Base-by-base conservation (phyloP, 345 rosid species). In the Gossypium turneri region DNA sequence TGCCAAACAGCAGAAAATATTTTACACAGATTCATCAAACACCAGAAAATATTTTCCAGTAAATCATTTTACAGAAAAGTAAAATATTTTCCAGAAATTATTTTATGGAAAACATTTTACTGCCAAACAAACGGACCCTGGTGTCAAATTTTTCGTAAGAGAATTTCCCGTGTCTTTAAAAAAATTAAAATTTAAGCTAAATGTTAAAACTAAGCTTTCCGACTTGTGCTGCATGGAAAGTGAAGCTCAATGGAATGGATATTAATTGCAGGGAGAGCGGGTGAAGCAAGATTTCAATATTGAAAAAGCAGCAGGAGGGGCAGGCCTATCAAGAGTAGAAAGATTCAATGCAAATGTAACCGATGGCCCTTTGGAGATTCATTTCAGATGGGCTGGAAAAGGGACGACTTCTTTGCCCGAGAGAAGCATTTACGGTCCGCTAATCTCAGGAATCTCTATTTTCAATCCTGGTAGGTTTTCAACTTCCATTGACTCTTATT, bases 321-420 rank as follows among this genome's bases (percentile, higher is more conserved):
- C 15, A 10, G 82, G 74, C 47, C 86, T 57, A 72, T 74, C 65
- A 12, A 69, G 78, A 22, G 57, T 81, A 11, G 73, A 69, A 79
- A 17, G n/a, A 0, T 82, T 85, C 52, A 74, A n/a, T 4, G 81
- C 73, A 2, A 27, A 0, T 12, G 84, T 91, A 73, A 77, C 79
- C 0, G 13, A 81, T 27, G 24, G 61, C 38, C 84, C 83, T 13
- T 48, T 86, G 75, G 92, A 89, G 73, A 85, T 89, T 27, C 87
- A 84, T 51, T 79, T 91, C 1, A 74, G 77, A 20, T 90, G 92
- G 90, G 89, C 90, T 43, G 92, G 92, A 7, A 89, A 78, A 80
- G 97, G 97, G 62, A 86, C 94, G 10, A 67, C 58, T 24, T 73
- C 43, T 20, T 12, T 86, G 2, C 96, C 90, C 24, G 0, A 0